Evolutionary conservation across 2,329 filamentous ascomycete genomes (phyloP).

Genomic region (Biscogniauxia marginata): DNA sequence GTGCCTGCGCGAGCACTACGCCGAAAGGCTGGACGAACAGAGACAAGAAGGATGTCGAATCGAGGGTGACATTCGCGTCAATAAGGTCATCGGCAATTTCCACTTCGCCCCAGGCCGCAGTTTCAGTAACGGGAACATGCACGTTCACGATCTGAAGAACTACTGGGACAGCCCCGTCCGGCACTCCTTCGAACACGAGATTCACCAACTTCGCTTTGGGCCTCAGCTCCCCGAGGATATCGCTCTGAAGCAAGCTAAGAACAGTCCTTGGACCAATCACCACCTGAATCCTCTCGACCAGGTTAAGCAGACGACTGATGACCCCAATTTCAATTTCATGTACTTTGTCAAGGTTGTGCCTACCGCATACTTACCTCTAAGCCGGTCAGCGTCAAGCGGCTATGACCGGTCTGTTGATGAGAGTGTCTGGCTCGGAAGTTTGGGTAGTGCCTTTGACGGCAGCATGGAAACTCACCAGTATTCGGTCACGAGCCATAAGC

Average conservation of each 20-base stretch:
- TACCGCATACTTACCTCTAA: slow-evolving; percentile 89
- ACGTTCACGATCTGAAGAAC: slow-evolving; percentile 95
- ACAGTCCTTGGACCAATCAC: slow-evolving; percentile 76
- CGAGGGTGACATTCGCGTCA: slow-evolving; percentile 87
- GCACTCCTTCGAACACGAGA: slow-evolving; percentile 85
- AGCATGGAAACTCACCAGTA: slow-evolving; percentile 98
- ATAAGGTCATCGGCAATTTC: slow-evolving; percentile 99
- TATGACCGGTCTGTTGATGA: slow-evolving; percentile 43
- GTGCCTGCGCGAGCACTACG: slow-evolving; percentile 92
- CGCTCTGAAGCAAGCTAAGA: slow-evolving; percentile 53
- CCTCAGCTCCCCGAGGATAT: slow-evolving; percentile 80
- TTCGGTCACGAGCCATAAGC: slow-evolving; percentile 94
- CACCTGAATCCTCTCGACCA: slow-evolving; percentile 89
- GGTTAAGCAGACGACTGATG: slow-evolving; percentile 71
- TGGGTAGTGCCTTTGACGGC: slow-evolving; percentile 66
- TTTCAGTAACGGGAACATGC: slow-evolving; percentile 95
- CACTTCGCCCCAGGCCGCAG: slow-evolving; percentile 94
- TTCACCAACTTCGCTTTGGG: slow-evolving; percentile 90
- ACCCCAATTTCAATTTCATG: slow-evolving; percentile 93
- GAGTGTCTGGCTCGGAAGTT: slow-evolving; percentile 63
- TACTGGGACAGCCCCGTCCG: slow-evolving; percentile 76
- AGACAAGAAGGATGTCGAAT: slow-evolving; percentile 91
- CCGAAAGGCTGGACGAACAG: slow-evolving; percentile 82
- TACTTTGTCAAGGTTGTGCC: slow-evolving; percentile 99
- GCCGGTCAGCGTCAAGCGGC: slow-evolving; percentile 59